These are phyloP conservation scores for Phialocephala sp. DNA, from an alignment of 2,329 filamentous ascomycete species.

Conservation along the genomic window DNA sequence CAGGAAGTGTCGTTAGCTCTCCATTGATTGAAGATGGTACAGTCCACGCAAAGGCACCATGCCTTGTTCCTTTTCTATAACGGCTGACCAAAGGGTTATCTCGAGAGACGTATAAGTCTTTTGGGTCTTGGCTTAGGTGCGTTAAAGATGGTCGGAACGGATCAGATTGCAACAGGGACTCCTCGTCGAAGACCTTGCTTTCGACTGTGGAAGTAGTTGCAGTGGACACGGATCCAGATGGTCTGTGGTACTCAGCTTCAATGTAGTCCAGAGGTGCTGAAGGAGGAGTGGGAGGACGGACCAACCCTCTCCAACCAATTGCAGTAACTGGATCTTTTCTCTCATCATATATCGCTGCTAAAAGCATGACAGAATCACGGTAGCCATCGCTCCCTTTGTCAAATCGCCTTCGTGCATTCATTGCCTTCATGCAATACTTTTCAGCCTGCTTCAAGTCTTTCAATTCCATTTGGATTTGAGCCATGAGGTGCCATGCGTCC, in stretches of 20 bases:
- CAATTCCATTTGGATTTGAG: background rate
- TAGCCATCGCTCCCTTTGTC: background rate
- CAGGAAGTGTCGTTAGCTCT: background rate
- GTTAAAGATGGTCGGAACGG: background rate
- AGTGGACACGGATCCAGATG: background rate
- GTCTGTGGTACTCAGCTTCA: background rate
- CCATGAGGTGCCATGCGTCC: background rate
- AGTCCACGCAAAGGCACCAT: background rate
- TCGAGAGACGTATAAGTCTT: background rate
- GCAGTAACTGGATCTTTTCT: background rate
- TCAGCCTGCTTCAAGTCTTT: background rate
- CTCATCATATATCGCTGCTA: background rate
- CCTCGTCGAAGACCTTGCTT: background rate
- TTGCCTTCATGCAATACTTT: background rate
- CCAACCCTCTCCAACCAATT: background rate
- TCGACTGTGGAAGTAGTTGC: background rate
- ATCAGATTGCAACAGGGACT: background rate
- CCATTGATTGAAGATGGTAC: background rate
- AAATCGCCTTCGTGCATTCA: background rate
- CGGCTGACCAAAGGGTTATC: background rate
- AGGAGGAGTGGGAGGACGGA: background rate
- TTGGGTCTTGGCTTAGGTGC: background rate
- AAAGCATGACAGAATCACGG: background rate
- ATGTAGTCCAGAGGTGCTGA: background rate
- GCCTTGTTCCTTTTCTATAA: background rate